Base-by-base conservation (phyloP, 176 grass and related monocot species). In the Puccinellia tenuiflora region DNA sequence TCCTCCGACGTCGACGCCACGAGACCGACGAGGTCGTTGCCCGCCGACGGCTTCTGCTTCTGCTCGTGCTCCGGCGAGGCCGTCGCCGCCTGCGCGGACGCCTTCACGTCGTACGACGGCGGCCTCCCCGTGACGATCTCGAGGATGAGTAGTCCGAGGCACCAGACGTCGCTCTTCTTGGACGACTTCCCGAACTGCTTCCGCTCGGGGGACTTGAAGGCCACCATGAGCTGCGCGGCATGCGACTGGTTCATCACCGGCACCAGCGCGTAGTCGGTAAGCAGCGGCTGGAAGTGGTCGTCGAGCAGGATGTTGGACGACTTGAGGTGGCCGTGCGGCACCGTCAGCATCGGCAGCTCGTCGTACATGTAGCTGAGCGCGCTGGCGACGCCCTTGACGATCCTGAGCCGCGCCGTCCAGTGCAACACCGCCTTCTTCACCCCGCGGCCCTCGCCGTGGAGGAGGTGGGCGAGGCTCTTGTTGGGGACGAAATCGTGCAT, bases 91-190 rank as follows among this genome's bases (percentile, higher is more conserved):
- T 55, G 17, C 9, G 35, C 3, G 3, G 43, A 17, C 2, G 20
- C 7, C 18, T 73, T 73, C 10, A 43, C 18, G 38, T 94, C 92
- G 56, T 81, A 78, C n/a, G 33, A 18, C 29, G 75, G 68, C 50
- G 74, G 68, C 80, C 66, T 52, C 2, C 85, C 87, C 0, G 91
- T 89, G 48, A 96, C 25, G 20, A 94, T 81, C 86, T 99, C 93
- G 33, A 96, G 87, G 64, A 99, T 92, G 76, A 96, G 91, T 9
- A 95, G 67, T 7, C 93, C 96, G 12, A 96, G 84, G 81, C 89
- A 93, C 93, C 93, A 99, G 17, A 96, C 91, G 55, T 99, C 96
- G 73, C 96, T 99, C 77, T 99, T 99, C 79, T 99, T 99, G 14
- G 91, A 90, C 5, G 93, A 89, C 9, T 85, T 84, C 7, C 89